A percentile compares a stretch with the other conserved stretches of the same genome.
These are phyloP conservation scores for Colletotrichum melonis DNA, from an alignment of 2,329 filamentous ascomycete genomes.

Conservation along the genomic window DNA sequence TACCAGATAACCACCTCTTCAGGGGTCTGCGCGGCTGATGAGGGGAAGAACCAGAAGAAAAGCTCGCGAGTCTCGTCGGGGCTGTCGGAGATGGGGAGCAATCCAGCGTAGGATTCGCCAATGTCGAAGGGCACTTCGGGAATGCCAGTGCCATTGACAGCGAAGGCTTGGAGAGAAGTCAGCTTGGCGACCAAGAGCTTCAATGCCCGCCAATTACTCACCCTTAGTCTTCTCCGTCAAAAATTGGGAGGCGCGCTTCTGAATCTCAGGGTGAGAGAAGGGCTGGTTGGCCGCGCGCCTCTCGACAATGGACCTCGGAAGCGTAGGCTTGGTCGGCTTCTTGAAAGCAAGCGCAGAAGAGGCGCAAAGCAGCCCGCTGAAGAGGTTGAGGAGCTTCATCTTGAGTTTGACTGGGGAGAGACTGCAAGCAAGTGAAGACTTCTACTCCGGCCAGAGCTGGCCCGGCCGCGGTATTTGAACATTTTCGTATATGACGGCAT, in stretches of 20 bases:
- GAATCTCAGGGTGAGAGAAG: conserved; percentile 17
- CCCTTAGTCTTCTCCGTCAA: conserved; percentile 37
- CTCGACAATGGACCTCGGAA: background rate
- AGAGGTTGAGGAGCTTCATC: conserved; percentile 7
- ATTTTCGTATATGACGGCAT: background rate
- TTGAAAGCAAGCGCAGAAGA: conserved; percentile 1
- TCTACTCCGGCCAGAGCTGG: background rate
- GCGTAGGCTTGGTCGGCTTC: background rate
- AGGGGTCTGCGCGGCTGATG: conserved; percentile 57
- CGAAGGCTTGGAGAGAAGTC: conserved; percentile 50
- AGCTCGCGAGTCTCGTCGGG: conserved; percentile 61
- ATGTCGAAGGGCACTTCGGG: conserved; percentile 79
- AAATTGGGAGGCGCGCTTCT: conserved; percentile 24
- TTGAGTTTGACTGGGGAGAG: background rate
- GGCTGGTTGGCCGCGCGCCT: background rate
- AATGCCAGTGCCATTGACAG: conserved; percentile 71
- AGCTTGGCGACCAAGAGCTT: background rate
- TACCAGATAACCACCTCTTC: conserved; percentile 73
- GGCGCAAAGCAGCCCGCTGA: conserved; percentile 10
- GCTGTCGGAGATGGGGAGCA: conserved; percentile 65
- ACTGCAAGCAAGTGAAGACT: background rate
- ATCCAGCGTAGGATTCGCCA: conserved; percentile 73
- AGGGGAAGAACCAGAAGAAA: conserved; percentile 77
- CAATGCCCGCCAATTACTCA: conserved; percentile 14
- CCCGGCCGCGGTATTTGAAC: background rate